phyloP scores from a whole-genome alignment of 1,284 basidiomycete species.

The Ustilago crameri region DNA sequence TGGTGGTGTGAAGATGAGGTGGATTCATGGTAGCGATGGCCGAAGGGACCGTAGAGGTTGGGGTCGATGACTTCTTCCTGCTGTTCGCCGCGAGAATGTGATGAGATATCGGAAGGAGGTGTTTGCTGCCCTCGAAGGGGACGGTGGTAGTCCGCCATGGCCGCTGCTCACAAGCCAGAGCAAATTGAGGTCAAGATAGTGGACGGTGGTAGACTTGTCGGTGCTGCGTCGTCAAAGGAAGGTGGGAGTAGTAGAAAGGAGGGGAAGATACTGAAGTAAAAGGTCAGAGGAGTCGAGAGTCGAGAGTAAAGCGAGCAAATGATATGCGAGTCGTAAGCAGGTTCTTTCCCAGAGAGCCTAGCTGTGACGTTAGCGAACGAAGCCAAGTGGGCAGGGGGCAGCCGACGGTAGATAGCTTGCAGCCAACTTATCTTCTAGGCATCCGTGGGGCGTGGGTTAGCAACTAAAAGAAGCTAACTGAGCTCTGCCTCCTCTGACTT shows the following conservation, averaged over 20 bases:
- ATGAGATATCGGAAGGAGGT: not conserved
- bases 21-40: slow-evolving; percentile 26
- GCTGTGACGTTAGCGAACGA: too few species aligned
- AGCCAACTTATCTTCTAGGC: too few species aligned
- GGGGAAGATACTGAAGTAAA: not conserved
- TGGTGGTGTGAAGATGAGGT: not conserved
- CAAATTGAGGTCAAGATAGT: not conserved
- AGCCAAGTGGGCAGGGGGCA: too few species aligned
- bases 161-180: not conserved
- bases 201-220: not conserved
- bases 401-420: too few species aligned
- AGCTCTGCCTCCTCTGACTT: too few species aligned
- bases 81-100: not conserved
- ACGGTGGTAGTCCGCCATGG: slow-evolving; percentile 28
- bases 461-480: too few species aligned
- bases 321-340: too few species aligned
- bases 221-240: not conserved
- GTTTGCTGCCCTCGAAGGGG: slow-evolving; percentile 15
- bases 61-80: slow-evolving; percentile 36
- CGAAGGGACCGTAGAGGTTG: slow-evolving; percentile 47
- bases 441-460: not conserved
- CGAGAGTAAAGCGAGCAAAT: too few species aligned
- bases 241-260: not conserved
- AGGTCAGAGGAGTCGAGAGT: not conserved
- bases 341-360: too few species aligned